Percentiles rank a stretch among this genome's conserved stretches.
phyloP scores from a whole-genome alignment of 1,284 basidiomycete genomes.

The Cryptococcus floricola region DNA sequence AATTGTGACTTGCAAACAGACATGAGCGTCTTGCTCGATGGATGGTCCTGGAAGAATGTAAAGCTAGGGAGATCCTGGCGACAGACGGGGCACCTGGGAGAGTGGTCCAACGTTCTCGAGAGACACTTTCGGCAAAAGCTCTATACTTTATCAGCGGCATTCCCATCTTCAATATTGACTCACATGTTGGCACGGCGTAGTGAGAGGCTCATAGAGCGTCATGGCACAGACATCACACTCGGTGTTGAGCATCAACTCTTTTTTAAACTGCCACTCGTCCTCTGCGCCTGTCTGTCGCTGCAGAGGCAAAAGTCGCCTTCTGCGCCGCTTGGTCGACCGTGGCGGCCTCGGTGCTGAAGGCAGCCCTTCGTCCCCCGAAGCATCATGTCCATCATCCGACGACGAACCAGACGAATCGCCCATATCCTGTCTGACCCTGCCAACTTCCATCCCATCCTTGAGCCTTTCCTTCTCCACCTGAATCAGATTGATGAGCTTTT shows the following conservation, averaged over 20 bases:
- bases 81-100: conserved; percentile 76
- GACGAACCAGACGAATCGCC: conserved; percentile 1
- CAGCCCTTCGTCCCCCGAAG: neutral
- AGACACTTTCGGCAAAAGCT: conserved; percentile 89
- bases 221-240: conserved; percentile 88
- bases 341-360: neutral
- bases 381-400: conserved; percentile 7
- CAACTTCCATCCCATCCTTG: neutral
- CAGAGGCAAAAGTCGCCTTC: neutral
- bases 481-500: conserved; percentile 55
- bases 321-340: conserved; percentile 5
- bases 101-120: conserved; percentile 83
- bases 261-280: conserved; percentile 54
- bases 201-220: conserved; percentile 78
- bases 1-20: conserved; percentile 60
- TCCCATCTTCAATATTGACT: conserved; percentile 37
- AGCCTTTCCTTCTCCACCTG: conserved; percentile 14
- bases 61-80: conserved; percentile 69
- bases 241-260: conserved; percentile 68
- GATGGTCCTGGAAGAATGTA: conserved; percentile 71
- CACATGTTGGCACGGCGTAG: conserved; percentile 90
- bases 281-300: neutral
- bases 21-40: conserved; percentile 61
- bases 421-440: conserved; percentile 5
- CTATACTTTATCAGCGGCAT: conserved; percentile 49